Percentiles rank a stretch among this genome's conserved stretches.
phyloP scores from a whole-genome alignment of 2,329 filamentous ascomycete genomes.

The Fusarium irregulare region DNA sequence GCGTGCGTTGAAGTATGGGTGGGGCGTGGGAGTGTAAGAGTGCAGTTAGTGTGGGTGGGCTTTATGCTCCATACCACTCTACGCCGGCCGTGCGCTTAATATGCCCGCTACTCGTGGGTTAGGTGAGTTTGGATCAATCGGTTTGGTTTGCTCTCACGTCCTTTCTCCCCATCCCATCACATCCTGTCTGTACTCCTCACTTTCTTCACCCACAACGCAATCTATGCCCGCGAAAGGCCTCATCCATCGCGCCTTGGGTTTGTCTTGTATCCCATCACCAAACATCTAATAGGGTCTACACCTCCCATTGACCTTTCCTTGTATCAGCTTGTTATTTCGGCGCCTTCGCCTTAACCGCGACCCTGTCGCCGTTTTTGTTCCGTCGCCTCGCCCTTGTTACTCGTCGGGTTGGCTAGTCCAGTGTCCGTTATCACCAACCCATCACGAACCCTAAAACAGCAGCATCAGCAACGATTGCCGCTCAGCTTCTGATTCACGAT shows the following conservation, averaged over 20 bases:
- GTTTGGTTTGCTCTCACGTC: conserved; percentile 51
- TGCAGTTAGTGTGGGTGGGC: conserved; percentile 35
- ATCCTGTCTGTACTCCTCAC: conserved; percentile 50
- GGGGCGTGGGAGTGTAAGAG: conserved; percentile 2
- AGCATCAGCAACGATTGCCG: conserved; percentile 3
- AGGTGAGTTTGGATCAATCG: conserved; percentile 54
- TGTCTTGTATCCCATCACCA: conserved; percentile 15
- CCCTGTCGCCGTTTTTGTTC: conserved; percentile 26
- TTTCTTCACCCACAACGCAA: conserved; percentile 52
- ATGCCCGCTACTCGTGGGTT: conserved; percentile 52
- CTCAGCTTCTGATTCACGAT: conserved; percentile 33
- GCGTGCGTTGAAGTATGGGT: conserved; percentile 28
- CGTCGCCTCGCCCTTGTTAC: conserved; percentile 19
- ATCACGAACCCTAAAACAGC: conserved; percentile 23
- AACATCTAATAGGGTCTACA: conserved; percentile 13
- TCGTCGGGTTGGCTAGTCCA: conserved; percentile 19
- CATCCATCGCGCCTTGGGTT: conserved; percentile 43
- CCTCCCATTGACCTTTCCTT: conserved; percentile 31
- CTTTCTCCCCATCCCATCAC: conserved; percentile 51
- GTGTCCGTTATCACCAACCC: conserved; percentile 22
- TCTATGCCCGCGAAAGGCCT: conserved; percentile 49
- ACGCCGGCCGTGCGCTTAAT: conserved; percentile 27
- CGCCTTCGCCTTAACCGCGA: conserved; percentile 19
- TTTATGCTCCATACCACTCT: conserved; percentile 37
- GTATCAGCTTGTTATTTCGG: conserved; percentile 9